phyloP scores from a whole-genome alignment of 805 yeast species.

The Candida peoriensis region DNA sequence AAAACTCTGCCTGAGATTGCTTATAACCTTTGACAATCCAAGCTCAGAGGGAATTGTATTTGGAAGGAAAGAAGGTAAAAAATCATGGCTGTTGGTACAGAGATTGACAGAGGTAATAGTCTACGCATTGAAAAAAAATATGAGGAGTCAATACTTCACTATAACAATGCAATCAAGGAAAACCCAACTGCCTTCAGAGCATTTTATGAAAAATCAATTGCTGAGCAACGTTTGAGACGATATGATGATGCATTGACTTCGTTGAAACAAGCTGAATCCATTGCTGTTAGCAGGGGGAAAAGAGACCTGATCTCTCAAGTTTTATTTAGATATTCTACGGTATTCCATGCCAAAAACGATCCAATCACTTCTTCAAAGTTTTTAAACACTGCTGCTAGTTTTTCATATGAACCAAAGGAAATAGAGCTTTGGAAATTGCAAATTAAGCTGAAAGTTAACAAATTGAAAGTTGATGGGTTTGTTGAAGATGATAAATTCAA shows the following conservation, averaged over 20 bases:
- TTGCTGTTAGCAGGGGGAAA: slow-evolving; percentile 39
- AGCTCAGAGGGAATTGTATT: too few relatives aligned
- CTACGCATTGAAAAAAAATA: slow-evolving; percentile 37
- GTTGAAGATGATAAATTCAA: slow-evolving; percentile 7
- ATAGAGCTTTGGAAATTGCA: slow-evolving; percentile 18
- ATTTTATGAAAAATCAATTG: slow-evolving; percentile 38
- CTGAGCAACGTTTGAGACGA: slow-evolving; percentile 37
- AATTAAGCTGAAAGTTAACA: slow-evolving; percentile 15
- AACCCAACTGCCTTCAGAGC: slow-evolving; percentile 42
- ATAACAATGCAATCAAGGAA: slow-evolving; percentile 34
- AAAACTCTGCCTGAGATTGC: too few relatives aligned
- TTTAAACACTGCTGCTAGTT: slow-evolving; percentile 35
- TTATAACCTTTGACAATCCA: too few relatives aligned
- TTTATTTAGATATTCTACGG: slow-evolving; percentile 40
- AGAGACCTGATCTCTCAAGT: slow-evolving; percentile 39
- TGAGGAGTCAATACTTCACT: slow-evolving; percentile 35
- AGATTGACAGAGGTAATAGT: slow-evolving; percentile 31
- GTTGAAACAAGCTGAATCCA: slow-evolving; percentile 35
- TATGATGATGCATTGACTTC: slow-evolving; percentile 39
- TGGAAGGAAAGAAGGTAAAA: too few relatives aligned
- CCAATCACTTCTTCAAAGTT: slow-evolving; percentile 34
- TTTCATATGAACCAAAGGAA: slow-evolving; percentile 27
- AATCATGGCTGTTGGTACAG: slow-evolving; percentile 29
- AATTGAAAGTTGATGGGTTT: slow-evolving; percentile 5
- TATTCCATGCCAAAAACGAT: slow-evolving; percentile 34